Percentiles rank a stretch among this genome's conserved stretches.
Conservation (phyloP, 2,329 filamentous ascomycete species). For the Diaporthe sp. region DNA sequence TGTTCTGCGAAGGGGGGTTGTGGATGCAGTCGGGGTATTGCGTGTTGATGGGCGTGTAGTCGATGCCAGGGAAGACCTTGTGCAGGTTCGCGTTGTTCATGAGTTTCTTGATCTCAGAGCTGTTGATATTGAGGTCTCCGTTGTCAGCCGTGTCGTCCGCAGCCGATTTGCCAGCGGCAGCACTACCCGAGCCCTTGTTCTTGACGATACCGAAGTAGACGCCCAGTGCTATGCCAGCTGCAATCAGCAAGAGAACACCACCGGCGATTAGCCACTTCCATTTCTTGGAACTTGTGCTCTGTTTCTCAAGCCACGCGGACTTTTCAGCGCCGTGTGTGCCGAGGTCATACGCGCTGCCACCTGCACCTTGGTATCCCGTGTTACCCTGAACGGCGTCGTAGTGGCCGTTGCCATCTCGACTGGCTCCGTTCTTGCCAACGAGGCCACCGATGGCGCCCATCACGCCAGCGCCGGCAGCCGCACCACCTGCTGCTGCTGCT, state of each 20-base stretch:
- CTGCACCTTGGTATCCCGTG: conserved; percentile 48
- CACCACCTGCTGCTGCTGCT: conserved; percentile 63
- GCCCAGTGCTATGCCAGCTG: conserved; percentile 80
- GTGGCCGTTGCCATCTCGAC: conserved; percentile 56
- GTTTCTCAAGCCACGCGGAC: conserved; percentile 71
- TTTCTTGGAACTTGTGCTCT: conserved; percentile 73
- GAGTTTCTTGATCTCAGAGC: conserved; percentile 82
- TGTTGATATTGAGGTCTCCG: conserved; percentile 81
- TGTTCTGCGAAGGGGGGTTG: conserved; percentile 89
- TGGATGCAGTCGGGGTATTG: conserved; percentile 88
- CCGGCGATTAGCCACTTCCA: conserved; percentile 78
- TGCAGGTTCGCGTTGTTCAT: conserved; percentile 86
- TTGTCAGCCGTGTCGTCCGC: conserved; percentile 71
- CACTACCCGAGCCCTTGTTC: conserved; percentile 56
- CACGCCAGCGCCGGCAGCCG: conserved; percentile 57
- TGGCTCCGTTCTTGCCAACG: conserved; percentile 50
- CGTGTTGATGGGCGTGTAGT: conserved; percentile 92
- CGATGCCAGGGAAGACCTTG: conserved; percentile 94
- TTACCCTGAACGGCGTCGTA: conserved; percentile 68
- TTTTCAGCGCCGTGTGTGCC: conserved; percentile 66
- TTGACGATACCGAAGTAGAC: conserved; percentile 79
- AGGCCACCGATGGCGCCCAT: conserved; percentile 57
- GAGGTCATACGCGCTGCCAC: conserved; percentile 51
- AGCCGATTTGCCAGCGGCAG: conserved; percentile 60
- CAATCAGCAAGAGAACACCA: conserved; percentile 73